Base-by-base conservation (phyloP, 1,139 yeast species). In the Protomyces macrosporus region DNA sequence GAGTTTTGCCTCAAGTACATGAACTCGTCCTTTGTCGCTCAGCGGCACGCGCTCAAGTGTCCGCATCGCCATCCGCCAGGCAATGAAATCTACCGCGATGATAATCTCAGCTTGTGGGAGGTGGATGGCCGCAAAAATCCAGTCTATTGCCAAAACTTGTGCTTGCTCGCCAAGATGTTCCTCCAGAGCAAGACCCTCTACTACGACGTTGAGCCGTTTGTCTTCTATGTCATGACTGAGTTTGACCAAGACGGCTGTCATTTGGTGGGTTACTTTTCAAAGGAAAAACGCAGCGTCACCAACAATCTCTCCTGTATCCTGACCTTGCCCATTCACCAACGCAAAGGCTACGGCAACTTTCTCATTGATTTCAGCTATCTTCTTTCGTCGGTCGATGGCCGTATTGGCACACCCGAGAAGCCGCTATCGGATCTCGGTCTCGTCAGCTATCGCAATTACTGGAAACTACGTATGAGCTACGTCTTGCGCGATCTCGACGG, bases 131-230 rank as follows among this genome's bases (percentile, higher is more conserved):
- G 95, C 53, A 88, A 87, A 69, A 86, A 88, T 70, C 85, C 87
- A 12, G 67, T 63, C 36, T 93, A 88, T 73, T 91, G 98, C 74
- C 96, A 90, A 72, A 90, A 90, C 72, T 76, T 93, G 64, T 93
- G 98, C 76, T 78, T 93, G 55, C 75, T 93, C 68, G 96, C 98
- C 1, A 93, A 93, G 73, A 77, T 91, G 66, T 93, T 91, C 71
- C 79, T 93, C 59, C 90, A 90, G 74, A 89, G 97, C 6, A 93
- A 93, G 72, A 90, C 98, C 0, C 77, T 93, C 58, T 90, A 90
- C 72, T 90, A 90, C 72, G 98, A 91, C 71, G 98, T 93, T 48
- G 97, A 91, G 72, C 97, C 98, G 0, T 93, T 93, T 71, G 81
- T 88, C 72, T 93, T 93, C 72, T 93, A 93, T 74, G 84, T 90